Evolutionary conservation across 192 early-diverging fungal species (phyloP).

Genomic region (Gamsiella multidivaricata): DNA sequence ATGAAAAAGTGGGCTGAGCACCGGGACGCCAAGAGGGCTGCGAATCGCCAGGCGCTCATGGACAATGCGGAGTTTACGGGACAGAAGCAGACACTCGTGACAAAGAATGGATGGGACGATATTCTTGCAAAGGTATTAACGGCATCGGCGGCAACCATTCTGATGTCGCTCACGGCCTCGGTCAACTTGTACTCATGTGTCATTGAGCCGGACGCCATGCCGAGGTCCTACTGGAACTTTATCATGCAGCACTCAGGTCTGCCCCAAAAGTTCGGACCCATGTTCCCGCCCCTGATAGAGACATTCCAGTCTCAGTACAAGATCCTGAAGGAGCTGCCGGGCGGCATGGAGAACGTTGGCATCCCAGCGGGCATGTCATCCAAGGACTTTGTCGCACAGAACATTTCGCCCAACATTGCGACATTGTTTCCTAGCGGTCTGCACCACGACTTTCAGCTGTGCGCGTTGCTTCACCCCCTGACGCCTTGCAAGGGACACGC

Average conservation of each 20-base stretch:
- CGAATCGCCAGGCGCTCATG: slow-evolving; percentile 24
- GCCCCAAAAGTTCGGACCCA: slow-evolving; percentile 54
- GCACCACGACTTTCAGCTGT: slow-evolving; percentile 65
- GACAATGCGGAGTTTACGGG: slow-evolving; percentile 15
- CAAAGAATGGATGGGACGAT: slow-evolving; percentile 57
- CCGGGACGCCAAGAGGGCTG: slow-evolving; percentile 35
- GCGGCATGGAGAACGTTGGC: slow-evolving; percentile 32
- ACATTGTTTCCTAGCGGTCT: slow-evolving; percentile 53
- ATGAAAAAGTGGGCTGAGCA: slow-evolving; percentile 67
- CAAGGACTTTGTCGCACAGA: slow-evolving; percentile 61
- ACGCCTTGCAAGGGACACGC: slow-evolving; percentile 60
- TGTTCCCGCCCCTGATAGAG: slow-evolving; percentile 55
- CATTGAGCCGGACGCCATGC: slow-evolving; percentile 66
- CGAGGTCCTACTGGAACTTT: slow-evolving; percentile 67
- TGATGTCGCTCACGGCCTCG: slow-evolving; percentile 62
- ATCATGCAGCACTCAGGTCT: slow-evolving; percentile 60
- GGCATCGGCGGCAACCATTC: slow-evolving; percentile 50
- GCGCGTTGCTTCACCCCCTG: slow-evolving; percentile 71
- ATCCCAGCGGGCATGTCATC: slow-evolving; percentile 64
- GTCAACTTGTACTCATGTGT: slow-evolving; percentile 64
- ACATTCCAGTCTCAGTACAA: slow-evolving; percentile 40
- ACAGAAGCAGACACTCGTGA: slow-evolving; percentile 22
- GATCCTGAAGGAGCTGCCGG: slow-evolving; percentile 30
- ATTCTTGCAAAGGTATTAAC: slow-evolving; percentile 55
- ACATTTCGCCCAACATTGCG: slow-evolving; percentile 65